Percentiles rank a stretch among this genome's conserved stretches.
phyloP scores from a whole-genome alignment of 2,329 filamentous ascomycete genomes.

The Colletotrichum camelliae region DNA sequence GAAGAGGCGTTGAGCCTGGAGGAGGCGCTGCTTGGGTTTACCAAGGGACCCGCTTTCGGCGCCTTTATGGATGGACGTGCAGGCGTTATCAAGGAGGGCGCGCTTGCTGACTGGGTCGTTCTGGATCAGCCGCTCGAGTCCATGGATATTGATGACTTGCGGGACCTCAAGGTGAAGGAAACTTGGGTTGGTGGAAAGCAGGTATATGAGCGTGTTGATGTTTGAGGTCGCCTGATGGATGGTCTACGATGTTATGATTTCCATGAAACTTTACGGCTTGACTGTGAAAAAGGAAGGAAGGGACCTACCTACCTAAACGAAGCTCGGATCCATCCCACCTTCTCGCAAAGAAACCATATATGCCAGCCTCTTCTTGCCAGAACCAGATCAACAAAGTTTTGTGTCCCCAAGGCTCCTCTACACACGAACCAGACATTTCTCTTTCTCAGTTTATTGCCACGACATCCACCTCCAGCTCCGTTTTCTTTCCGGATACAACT shows the following conservation, averaged over 20 bases:
- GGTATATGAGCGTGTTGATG: slow-evolving; percentile 42
- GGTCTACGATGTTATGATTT: background rate
- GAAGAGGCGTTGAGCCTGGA: slow-evolving; percentile 64
- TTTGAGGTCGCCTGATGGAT: background rate
- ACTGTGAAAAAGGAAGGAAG: background rate
- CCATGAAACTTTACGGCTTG: background rate
- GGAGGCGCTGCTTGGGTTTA: slow-evolving; percentile 54
- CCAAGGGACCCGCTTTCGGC: slow-evolving; percentile 16
- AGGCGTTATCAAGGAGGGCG: slow-evolving; percentile 64
- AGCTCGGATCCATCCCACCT: background rate
- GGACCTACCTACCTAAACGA: background rate
- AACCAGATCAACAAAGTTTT: background rate
- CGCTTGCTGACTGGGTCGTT: slow-evolving; percentile 75
- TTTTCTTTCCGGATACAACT: background rate
- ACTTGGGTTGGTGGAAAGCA: slow-evolving; percentile 70
- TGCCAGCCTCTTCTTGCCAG: background rate
- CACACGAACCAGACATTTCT: background rate
- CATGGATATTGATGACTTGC: slow-evolving; percentile 56
- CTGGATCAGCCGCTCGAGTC: slow-evolving; percentile 61
- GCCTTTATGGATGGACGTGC: slow-evolving; percentile 61
- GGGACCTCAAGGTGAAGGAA: slow-evolving; percentile 62
- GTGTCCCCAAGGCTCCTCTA: background rate
- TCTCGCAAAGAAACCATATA: background rate
- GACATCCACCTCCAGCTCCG: background rate
- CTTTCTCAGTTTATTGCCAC: background rate